These are phyloP conservation scores for Apiotrichum akiyoshidainum DNA, from an alignment of 1,284 basidiomycete species.

Conservation along the genomic window DNA sequence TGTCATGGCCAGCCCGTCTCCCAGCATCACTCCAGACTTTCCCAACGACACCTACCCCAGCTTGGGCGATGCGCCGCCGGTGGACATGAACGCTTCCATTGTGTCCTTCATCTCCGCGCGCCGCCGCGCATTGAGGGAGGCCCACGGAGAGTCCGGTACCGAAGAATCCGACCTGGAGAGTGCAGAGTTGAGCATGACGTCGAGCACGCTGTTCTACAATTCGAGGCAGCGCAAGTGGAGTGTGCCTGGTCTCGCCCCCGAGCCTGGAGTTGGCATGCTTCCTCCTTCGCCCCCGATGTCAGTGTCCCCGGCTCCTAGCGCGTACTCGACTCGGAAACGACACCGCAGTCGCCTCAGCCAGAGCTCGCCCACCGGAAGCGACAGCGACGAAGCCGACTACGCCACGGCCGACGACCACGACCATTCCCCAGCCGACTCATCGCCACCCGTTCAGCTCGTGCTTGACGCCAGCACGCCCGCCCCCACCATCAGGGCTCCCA, in stretches of 20 bases:
- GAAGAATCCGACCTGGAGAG: background rate
- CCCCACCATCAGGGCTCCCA: too few relatives aligned
- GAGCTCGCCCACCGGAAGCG: background rate
- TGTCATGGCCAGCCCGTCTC: too few relatives aligned
- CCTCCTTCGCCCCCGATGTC: background rate
- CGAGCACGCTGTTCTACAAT: background rate
- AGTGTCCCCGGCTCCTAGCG: background rate
- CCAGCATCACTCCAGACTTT: too few relatives aligned
- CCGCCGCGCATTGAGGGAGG: background rate
- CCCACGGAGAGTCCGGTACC: background rate
- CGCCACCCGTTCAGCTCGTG: background rate
- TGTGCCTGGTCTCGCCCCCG: background rate
- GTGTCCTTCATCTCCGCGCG: background rate
- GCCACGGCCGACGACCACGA: background rate
- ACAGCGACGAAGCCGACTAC: background rate
- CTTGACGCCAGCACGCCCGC: too few relatives aligned
- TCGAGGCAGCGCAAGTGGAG: background rate
- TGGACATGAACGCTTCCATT: conserved; percentile 1
- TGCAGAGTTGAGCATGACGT: background rate
- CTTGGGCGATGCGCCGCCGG: background rate
- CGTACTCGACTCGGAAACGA: background rate
- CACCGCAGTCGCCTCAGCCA: background rate
- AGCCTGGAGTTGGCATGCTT: background rate
- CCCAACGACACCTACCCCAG: background rate
- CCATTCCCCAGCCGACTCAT: background rate